These are phyloP conservation scores for Trichosporon sp. DNA, from an alignment of 1,284 basidiomycete species.

Conservation along the genomic window DNA sequence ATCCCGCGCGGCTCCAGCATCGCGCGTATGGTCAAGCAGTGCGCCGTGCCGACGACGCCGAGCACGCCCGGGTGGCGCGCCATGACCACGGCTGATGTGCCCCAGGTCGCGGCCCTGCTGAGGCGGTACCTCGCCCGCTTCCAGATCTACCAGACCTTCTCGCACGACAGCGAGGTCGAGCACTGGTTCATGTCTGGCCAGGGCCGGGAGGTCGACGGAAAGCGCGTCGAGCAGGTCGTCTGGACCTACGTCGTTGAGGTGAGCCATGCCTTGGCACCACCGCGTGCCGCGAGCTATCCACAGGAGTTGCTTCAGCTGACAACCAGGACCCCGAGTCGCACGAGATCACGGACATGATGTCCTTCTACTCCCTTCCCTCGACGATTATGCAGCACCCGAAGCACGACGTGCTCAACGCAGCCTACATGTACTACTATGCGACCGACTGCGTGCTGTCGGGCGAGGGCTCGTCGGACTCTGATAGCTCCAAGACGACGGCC, in stretches of 20 bases:
- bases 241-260: slow-evolving; percentile 93
- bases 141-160: slow-evolving; percentile 77
- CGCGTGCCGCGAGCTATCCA: too few relatives aligned
- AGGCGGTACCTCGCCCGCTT: slow-evolving; percentile 81
- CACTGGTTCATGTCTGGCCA: slow-evolving; percentile 88
- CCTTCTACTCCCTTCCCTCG: slow-evolving; percentile 95
- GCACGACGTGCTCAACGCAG: slow-evolving; percentile 59
- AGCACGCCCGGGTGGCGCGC: slow-evolving; percentile 74
- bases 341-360: slow-evolving; percentile 91
- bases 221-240: slow-evolving; percentile 77
- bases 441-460: slow-evolving; percentile 48
- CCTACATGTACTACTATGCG: slow-evolving; percentile 64
- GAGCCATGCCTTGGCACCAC: too few relatives aligned
- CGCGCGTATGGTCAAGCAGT: slow-evolving; percentile 76
- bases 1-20: slow-evolving; percentile 81
- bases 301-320: too few relatives aligned
- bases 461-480: slow-evolving; percentile 43
- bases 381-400: slow-evolving; percentile 60
- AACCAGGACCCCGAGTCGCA: slow-evolving; percentile 71
- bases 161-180: slow-evolving; percentile 70
- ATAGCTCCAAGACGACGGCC: slow-evolving; percentile 64
- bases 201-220: slow-evolving; percentile 65
- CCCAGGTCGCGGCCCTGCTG: slow-evolving; percentile 73
- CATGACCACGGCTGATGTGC: slow-evolving; percentile 79
- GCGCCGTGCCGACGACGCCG: slow-evolving; percentile 64